Base-by-base conservation (phyloP, 345 rosid species). In the Leavenworthia alabamica region DNA sequence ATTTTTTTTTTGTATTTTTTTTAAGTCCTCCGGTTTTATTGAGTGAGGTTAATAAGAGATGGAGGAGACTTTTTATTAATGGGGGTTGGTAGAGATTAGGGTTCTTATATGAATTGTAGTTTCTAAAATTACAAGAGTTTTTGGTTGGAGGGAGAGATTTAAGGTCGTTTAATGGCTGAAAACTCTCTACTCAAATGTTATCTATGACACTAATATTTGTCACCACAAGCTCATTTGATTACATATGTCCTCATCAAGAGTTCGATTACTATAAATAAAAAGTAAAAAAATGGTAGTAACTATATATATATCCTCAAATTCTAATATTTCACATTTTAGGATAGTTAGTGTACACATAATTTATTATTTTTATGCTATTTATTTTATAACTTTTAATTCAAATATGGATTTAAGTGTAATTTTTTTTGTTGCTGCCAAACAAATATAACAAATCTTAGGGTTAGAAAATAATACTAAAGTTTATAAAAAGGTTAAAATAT, bases 1-100 rank as follows among this genome's bases (percentile, higher is more conserved):
- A 20, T 33, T 23, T 57, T 22, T n/a, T n/a, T n/a, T n/a, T n/a
- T n/a, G n/a, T 17, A 12, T 22, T 16, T 47, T 47, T 12, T 24
- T 23, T 49, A 66, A 56, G n/a, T 70, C 70, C 70, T 64, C 75
- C 63, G 75, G 64, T 62, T 62, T 70, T 70, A 55, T 70, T 56
- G 0, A 2, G n/a, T n/a, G 58, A 70, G 59, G 74, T 52, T 16
- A 70, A 9, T 62, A 62, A 35, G 57, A 70, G 68, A 62, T 70
- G 70, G 70, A 23, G 64, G 29, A 50, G 62, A 9, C 40, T 17
- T 56, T 13, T 56, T 53, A 45, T 54, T 60, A 32, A 33, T 23
- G n/a, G 40, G 46, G 64, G 51, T 58, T 54, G 55, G 16, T 53
- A 1, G 4, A 53, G 22, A 63, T 63, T 40, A 27, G 31, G 31